Conservation (phyloP, 345 rosid species). For the Populus ilicifolia region DNA sequence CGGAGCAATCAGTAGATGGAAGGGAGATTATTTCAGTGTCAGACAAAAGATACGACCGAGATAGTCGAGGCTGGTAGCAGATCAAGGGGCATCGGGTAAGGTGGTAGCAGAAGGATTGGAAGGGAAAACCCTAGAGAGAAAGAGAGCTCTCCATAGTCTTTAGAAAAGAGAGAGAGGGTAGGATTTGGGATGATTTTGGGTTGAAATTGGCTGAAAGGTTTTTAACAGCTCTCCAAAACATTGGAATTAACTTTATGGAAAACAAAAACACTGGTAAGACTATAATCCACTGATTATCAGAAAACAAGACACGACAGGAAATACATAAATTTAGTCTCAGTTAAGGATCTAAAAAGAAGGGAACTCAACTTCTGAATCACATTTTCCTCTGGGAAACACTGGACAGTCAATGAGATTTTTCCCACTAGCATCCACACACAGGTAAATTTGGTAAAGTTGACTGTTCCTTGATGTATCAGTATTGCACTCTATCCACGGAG, state of each 20-base stretch:
- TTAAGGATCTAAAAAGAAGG: constrained; percentile 50
- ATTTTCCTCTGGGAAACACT: constrained; percentile 56
- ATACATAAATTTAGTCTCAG: not conserved
- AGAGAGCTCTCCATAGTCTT: too few relatives aligned
- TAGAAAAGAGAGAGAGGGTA: too few relatives aligned
- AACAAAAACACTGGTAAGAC: not conserved
- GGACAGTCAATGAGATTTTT: constrained; percentile 68
- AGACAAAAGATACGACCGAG: too few relatives aligned
- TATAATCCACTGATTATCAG: not conserved
- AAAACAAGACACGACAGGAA: not conserved
- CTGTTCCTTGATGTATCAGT: constrained; percentile 52
- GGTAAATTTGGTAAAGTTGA: constrained; percentile 81
- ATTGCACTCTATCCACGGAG: constrained; percentile 81
- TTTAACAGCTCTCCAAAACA: too few relatives aligned
- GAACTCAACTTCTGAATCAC: constrained; percentile 59
- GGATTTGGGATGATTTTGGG: too few relatives aligned
- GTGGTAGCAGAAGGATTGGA: too few relatives aligned
- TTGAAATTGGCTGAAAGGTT: too few relatives aligned
- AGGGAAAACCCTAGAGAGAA: too few relatives aligned
- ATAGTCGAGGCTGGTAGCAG: too few relatives aligned
- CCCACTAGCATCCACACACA: constrained; percentile 71
- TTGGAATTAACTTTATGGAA: not conserved
- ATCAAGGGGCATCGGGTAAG: too few relatives aligned
- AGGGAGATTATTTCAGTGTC: too few relatives aligned
- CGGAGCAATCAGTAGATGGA: too few relatives aligned